Evolutionary conservation across 2,329 filamentous ascomycete species (phyloP).

Genomic region (Magnaporthales sp.): DNA sequence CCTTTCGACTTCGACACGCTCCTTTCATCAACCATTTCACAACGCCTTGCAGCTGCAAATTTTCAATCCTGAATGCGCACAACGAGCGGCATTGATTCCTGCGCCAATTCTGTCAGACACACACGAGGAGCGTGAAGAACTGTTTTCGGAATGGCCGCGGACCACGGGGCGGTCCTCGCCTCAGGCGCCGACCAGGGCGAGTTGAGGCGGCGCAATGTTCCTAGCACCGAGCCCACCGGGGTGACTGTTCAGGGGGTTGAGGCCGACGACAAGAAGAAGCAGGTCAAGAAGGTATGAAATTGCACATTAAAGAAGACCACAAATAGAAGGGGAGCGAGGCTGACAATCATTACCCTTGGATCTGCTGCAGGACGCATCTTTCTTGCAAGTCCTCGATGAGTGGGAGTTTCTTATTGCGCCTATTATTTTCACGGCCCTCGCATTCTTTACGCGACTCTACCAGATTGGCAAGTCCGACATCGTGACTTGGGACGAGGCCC

Average conservation of each 20-base stretch:
- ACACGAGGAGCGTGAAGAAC: not conserved
- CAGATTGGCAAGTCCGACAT: slow-evolving; percentile 62
- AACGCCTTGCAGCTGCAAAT: not conserved
- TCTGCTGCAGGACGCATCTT: slow-evolving; percentile 33
- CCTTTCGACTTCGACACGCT: slow-evolving; percentile 5
- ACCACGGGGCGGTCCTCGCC: slow-evolving; percentile 41
- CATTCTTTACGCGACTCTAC: slow-evolving; percentile 59
- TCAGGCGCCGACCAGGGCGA: slow-evolving; percentile 52
- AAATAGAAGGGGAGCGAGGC: slow-evolving; percentile 8
- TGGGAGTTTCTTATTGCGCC: slow-evolving; percentile 56
- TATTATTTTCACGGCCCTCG: slow-evolving; percentile 50
- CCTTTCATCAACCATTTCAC: slow-evolving; percentile 1
- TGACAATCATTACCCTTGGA: slow-evolving; percentile 18
- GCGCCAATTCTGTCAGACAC: not conserved
- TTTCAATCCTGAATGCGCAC: not conserved
- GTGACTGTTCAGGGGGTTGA: slow-evolving; percentile 29
- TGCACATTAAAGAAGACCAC: not conserved
- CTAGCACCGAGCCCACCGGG: slow-evolving; percentile 30
- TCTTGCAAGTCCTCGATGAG: slow-evolving; percentile 54
- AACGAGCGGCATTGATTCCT: not conserved
- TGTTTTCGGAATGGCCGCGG: slow-evolving; percentile 37
- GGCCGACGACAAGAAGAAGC: slow-evolving; percentile 52
- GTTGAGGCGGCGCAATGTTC: slow-evolving; percentile 45
- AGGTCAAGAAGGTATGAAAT: slow-evolving; percentile 32
- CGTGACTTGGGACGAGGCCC: slow-evolving; percentile 60